These are phyloP conservation scores for Psidium guajava DNA, from an alignment of 345 rosid species.

Conservation along the genomic window DNA sequence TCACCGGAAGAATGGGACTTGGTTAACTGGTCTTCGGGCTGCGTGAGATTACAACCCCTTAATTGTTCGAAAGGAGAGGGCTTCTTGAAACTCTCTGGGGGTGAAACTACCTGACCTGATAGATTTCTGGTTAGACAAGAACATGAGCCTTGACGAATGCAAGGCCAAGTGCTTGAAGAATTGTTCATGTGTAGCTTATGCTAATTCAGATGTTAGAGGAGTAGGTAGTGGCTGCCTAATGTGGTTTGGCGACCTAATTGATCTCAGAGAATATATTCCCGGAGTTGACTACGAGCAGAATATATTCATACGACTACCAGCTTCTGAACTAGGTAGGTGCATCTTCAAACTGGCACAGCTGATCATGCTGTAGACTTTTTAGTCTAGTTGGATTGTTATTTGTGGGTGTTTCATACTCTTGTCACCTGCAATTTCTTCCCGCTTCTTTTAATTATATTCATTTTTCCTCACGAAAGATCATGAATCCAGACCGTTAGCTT, in stretches of 20 bases:
- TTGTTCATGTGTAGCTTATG: constrained; percentile 28
- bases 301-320: neutral
- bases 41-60: neutral
- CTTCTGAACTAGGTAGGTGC: neutral
- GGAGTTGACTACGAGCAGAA: neutral
- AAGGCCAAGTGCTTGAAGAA: constrained; percentile 8
- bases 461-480: neutral
- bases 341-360: neutral
- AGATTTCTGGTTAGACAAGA: neutral
- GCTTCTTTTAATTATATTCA: neutral
- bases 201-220: constrained; percentile 5
- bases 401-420: neutral
- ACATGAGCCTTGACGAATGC: constrained; percentile 6
- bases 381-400: neutral
- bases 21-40: constrained; percentile 11
- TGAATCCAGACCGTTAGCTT: neutral
- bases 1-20: constrained; percentile 14
- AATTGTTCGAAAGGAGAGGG: constrained; percentile 3
- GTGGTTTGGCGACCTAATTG: constrained; percentile 3
- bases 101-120: constrained; percentile 8
- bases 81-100: neutral
- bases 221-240: constrained; percentile 23
- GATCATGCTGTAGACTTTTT: neutral
- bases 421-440: neutral
- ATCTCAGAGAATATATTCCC: neutral